Evolutionary conservation across 305 asterid genomes (phyloP).

Genomic region (Lippia alba): DNA sequence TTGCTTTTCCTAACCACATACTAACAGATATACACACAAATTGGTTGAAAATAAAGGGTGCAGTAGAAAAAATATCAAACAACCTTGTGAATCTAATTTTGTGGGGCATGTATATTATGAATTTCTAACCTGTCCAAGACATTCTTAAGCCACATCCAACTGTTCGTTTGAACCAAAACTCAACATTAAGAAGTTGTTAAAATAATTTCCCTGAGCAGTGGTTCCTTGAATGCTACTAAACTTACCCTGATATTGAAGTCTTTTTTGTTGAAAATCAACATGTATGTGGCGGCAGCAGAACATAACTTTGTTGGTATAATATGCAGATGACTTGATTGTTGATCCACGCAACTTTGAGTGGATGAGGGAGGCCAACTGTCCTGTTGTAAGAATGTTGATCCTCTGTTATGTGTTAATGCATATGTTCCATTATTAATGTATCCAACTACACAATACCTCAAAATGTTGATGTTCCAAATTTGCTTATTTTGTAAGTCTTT

Average conservation of each 20-base stretch:
- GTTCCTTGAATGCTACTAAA: slow-evolving; percentile 3
- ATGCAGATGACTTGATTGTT: slow-evolving; percentile 91
- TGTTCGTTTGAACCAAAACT: background rate
- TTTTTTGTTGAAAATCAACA: background rate
- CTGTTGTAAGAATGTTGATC: slow-evolving; percentile 64
- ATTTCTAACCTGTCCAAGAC: background rate
- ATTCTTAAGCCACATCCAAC: background rate
- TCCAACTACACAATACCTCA: slow-evolving; percentile 1
- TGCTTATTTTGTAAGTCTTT: slow-evolving; percentile 20
- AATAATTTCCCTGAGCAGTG: background rate
- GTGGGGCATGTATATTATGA: background rate
- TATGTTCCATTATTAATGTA: slow-evolving; percentile 27
- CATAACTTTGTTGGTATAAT: slow-evolving; percentile 7
- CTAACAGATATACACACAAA: background rate
- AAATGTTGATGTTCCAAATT: slow-evolving; percentile 9
- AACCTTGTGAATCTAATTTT: too few species aligned
- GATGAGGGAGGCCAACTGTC: slow-evolving; percentile 93
- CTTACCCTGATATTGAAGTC: slow-evolving; percentile 7
- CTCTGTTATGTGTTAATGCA: slow-evolving; percentile 13
- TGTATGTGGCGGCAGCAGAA: background rate
- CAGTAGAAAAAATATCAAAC: too few species aligned
- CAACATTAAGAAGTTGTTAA: background rate
- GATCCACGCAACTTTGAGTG: slow-evolving; percentile 99
- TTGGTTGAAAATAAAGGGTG: slow-evolving; percentile 5
- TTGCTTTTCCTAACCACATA: background rate